These are phyloP conservation scores for Syzygium malaccense DNA, from an alignment of 441 rosid genomes.

Conservation along the genomic window DNA sequence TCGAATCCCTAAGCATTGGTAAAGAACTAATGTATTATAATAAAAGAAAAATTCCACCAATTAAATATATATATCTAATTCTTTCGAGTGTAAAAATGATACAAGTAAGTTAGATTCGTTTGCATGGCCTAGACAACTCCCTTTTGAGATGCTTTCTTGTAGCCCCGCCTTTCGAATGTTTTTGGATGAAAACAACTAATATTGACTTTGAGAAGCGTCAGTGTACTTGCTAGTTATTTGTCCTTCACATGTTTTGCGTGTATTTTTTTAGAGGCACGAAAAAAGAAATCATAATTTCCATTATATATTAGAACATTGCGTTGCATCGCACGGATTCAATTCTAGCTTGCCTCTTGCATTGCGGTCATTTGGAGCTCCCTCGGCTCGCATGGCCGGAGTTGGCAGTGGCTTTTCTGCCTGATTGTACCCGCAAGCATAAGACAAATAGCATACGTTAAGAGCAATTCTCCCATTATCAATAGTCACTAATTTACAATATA, in stretches of 20 bases:
- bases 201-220: not conserved
- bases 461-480: too few relatives aligned
- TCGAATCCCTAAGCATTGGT: too few relatives aligned
- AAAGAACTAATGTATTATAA: not conserved
- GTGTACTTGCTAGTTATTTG: not conserved
- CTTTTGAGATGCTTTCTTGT: not conserved
- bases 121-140: not conserved
- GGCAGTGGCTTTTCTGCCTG: not conserved
- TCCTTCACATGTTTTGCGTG: not conserved
- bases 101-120: not conserved
- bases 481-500: too few relatives aligned
- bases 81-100: not conserved
- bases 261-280: not conserved
- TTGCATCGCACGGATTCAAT: not conserved
- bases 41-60: not conserved
- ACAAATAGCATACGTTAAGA: not conserved
- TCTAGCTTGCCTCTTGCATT: not conserved
- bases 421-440: not conserved
- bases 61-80: too few relatives aligned
- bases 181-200: not conserved
- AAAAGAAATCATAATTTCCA: too few relatives aligned
- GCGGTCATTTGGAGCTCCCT: not conserved
- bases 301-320: too few relatives aligned
- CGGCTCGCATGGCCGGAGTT: not conserved
- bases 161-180: not conserved